Conservation (phyloP, 2,329 filamentous ascomycete species). For the Calonectria naviculata region DNA sequence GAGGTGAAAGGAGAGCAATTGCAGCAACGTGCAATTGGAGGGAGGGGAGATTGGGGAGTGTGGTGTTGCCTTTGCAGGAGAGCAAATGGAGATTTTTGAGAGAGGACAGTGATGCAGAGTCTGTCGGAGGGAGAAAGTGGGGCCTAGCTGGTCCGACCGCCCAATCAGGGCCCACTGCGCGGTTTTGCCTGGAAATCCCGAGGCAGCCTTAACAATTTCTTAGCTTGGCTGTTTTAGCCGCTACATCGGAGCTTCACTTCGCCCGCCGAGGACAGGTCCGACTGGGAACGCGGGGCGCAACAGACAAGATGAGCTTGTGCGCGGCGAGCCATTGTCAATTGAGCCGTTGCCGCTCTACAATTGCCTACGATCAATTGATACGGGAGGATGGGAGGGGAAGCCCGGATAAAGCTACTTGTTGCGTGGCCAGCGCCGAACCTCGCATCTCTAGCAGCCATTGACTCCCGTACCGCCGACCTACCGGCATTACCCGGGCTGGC, state of each 20-base stretch:
- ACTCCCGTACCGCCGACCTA: conserved; percentile 43
- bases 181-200: conserved; percentile 54
- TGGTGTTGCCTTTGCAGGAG: conserved; percentile 60
- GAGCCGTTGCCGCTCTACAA: background rate
- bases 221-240: conserved; percentile 34
- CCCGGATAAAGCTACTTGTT: conserved; percentile 6
- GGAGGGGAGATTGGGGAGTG: conserved; percentile 69
- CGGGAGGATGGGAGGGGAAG: conserved; percentile 14
- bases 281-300: conserved; percentile 11
- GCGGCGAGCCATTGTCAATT: conserved; percentile 17
- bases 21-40: conserved; percentile 70
- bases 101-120: conserved; percentile 54
- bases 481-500: conserved; percentile 43
- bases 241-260: conserved; percentile 39
- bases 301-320: background rate
- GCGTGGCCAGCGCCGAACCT: conserved; percentile 29
- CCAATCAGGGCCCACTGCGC: conserved; percentile 50
- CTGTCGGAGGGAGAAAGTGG: conserved; percentile 55
- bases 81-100: conserved; percentile 59
- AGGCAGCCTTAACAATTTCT: conserved; percentile 52
- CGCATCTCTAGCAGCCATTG: conserved; percentile 27
- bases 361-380: conserved; percentile 30
- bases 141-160: conserved; percentile 43
- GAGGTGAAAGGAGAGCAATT: conserved; percentile 70
- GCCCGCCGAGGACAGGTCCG: conserved; percentile 32